phyloP scores from a whole-genome alignment of 2,329 filamentous ascomycete species.

The Parastagonospora nodorum region DNA sequence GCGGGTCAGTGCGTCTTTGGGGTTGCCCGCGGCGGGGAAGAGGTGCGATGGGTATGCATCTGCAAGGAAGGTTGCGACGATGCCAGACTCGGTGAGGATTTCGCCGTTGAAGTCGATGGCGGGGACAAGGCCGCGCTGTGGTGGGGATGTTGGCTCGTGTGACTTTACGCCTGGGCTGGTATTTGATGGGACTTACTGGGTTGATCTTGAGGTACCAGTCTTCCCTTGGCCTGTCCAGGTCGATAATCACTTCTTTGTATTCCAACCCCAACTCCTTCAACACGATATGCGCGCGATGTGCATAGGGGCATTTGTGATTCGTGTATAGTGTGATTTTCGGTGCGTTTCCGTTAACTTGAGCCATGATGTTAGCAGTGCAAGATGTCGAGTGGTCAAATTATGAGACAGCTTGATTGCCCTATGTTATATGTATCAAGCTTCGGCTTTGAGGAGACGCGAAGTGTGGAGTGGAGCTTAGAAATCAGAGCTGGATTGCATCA shows the following conservation, averaged over 20 bases:
- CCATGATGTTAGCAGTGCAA: constrained; percentile 18
- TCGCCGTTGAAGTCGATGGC: constrained; percentile 65
- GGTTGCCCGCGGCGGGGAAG: constrained; percentile 60
- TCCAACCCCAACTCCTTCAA: constrained; percentile 68
- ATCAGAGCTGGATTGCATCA: constrained; percentile 31
- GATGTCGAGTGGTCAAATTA: background rate
- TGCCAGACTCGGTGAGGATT: constrained; percentile 73
- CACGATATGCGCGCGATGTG: constrained; percentile 76
- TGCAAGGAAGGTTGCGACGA: constrained; percentile 73
- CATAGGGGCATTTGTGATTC: constrained; percentile 71
- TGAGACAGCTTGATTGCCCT: background rate
- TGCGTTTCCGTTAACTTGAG: constrained; percentile 27
- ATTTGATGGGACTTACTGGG: constrained; percentile 54
- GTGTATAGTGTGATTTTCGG: constrained; percentile 71
- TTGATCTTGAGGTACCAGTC: constrained; percentile 78
- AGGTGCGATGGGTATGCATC: constrained; percentile 73
- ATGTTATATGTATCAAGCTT: background rate
- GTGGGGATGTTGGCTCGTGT: background rate
- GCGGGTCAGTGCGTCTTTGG: constrained; percentile 63
- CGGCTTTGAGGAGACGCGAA: background rate
- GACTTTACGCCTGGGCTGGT: constrained; percentile 1
- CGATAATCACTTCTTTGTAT: constrained; percentile 74
- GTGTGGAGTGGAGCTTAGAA: constrained; percentile 22
- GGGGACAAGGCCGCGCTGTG: constrained; percentile 72
- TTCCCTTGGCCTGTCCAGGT: constrained; percentile 70